Percentiles rank a stretch among this genome's conserved stretches.
Evolutionary conservation across 495 filamentous ascomycete genomes (phyloP).

Genomic region (Tuber magnatum): DNA sequence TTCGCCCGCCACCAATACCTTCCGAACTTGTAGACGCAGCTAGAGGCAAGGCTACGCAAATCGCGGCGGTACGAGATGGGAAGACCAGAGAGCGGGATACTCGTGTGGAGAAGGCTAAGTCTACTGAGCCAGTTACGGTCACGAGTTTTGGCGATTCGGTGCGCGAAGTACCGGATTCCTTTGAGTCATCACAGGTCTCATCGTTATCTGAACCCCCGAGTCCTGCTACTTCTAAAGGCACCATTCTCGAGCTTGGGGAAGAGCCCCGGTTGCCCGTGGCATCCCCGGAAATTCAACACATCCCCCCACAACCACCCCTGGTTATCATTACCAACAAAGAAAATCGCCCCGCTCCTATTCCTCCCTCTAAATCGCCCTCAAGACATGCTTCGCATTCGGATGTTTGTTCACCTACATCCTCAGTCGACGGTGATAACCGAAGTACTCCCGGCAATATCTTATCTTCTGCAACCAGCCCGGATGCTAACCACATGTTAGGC

Average conservation of each 20-base stretch:
- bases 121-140: background rate
- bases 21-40: conserved; percentile 9
- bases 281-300: conserved; percentile 20
- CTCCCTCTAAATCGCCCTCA: conserved; percentile 7
- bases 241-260: conserved; percentile 14
- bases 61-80: background rate
- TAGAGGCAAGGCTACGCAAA: background rate
- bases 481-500: conserved; percentile 34
- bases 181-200: conserved; percentile 6
- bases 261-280: conserved; percentile 23
- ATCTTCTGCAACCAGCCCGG: conserved; percentile 41
- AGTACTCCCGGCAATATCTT: conserved; percentile 27
- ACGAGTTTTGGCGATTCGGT: conserved; percentile 8
- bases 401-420: conserved; percentile 36
- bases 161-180: conserved; percentile 27
- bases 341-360: conserved; percentile 15
- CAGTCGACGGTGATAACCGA: conserved; percentile 30
- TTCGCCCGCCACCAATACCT: conserved; percentile 26
- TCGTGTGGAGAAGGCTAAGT: background rate
- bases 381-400: conserved; percentile 18
- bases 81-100: background rate
- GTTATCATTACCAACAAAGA: conserved; percentile 28
- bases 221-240: conserved; percentile 4
- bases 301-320: conserved; percentile 21
- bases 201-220: conserved; percentile 5